Percentiles rank a stretch among this genome's conserved stretches.
Conservation (phyloP, 768 basidiomycete genomes). For the Trametopsis cervina region DNA sequence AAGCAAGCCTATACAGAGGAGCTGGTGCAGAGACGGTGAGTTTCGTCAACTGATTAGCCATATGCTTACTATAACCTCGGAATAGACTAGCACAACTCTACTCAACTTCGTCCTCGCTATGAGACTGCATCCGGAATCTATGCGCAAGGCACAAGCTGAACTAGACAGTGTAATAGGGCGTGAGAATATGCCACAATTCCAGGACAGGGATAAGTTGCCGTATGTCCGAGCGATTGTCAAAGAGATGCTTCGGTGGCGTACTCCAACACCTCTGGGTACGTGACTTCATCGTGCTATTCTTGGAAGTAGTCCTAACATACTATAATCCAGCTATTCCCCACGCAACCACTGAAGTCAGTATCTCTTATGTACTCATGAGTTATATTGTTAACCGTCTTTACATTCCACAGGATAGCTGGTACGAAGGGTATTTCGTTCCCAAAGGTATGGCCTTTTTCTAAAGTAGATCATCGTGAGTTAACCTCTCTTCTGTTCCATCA, state of each 20-base stretch:
- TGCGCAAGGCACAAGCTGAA: constrained; percentile 3
- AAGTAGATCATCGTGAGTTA: background rate
- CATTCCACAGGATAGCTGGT: background rate
- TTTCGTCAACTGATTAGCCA: constrained; percentile 23
- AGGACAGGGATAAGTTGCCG: constrained; percentile 12
- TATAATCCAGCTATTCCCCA: background rate
- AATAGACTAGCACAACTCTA: background rate
- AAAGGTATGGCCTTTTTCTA: background rate
- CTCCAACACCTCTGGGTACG: constrained; percentile 8
- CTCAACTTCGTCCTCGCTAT: constrained; percentile 18
- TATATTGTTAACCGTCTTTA: no score
- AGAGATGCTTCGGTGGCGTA: constrained; percentile 17
- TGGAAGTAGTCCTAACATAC: no score
- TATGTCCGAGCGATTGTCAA: constrained; percentile 19
- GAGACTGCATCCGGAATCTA: constrained; percentile 19
- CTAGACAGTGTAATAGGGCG: constrained; percentile 1
- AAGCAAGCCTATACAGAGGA: no score
- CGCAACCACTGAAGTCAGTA: background rate
- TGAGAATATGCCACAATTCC: constrained; percentile 4
- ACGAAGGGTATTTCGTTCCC: background rate
- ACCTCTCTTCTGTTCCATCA: background rate
- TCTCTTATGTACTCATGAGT: no score
- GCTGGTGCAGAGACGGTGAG: constrained; percentile 30
- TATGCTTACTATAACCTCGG: constrained; percentile 14
- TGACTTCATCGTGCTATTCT: no score